Conservation (phyloP, 139 green algal genomes). For the Coccomyxa sp. region DNA sequence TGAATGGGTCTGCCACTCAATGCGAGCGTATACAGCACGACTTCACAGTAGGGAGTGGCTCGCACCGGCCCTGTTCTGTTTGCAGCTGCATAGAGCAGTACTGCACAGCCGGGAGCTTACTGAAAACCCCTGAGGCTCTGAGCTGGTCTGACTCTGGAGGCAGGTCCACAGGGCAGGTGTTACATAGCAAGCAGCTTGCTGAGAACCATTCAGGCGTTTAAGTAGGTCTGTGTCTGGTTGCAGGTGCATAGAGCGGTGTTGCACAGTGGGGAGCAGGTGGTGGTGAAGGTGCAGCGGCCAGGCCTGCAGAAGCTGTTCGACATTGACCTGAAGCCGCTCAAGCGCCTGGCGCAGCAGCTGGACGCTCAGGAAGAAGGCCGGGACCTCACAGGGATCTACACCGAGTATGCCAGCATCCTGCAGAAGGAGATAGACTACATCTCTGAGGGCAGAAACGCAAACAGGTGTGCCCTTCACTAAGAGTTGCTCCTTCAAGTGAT, state of each 20-base stretch:
- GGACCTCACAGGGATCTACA: constrained; percentile 53
- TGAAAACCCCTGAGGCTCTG: no score
- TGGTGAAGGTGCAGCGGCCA: constrained; percentile 79
- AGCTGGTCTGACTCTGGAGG: no score
- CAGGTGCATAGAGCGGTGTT: constrained; percentile 76
- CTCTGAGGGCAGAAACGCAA: constrained; percentile 42
- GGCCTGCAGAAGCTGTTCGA: constrained; percentile 72
- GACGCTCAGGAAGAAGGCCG: constrained; percentile 40
- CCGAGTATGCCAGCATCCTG: constrained; percentile 41
- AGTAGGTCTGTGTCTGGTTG: no score
- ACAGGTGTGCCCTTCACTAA: constrained; percentile 18
- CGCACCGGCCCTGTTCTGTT: no score
- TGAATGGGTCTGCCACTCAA: no score
- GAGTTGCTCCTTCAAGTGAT: constrained; percentile 34
- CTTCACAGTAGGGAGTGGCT: no score
- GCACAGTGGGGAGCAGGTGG: constrained; percentile 63
- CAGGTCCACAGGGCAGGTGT: no score
- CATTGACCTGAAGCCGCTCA: constrained; percentile 93
- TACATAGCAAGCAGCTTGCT: no score
- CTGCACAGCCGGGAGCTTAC: no score
- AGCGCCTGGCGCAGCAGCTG: constrained; percentile 73
- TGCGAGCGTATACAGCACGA: no score
- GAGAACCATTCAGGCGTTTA: no score
- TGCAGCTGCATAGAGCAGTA: no score
- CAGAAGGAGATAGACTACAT: constrained; percentile 64